Evolutionary conservation across 2,329 filamentous ascomycete genomes (phyloP), one percentile per base, ranked within the genome.

Genomic region (Daldinia eschscholtzii): DNA sequence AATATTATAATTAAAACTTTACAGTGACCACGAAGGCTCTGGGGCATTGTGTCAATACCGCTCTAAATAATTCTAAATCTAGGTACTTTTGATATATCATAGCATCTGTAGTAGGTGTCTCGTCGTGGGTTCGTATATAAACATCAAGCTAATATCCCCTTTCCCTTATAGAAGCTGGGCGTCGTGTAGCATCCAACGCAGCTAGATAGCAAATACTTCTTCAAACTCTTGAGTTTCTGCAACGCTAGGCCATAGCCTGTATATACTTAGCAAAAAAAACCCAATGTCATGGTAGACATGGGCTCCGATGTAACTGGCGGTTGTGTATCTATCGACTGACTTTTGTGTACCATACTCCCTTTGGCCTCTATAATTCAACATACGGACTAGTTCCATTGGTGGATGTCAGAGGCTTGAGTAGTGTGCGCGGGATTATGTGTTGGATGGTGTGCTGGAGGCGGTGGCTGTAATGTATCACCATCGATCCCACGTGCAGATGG

Each of bases 381-480:
- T n/a, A n/a, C 44, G 4, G n/a, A 28, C 15, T 50, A 50, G 26
- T 50, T 50, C 26, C 26, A 50, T 50, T 33, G 26, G 46, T 30
- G 46, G 26, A 23, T 10, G 26, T 50, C 46, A 3, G 46, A n/a
- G 46, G 15, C 46, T 23, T 50, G 26, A 50, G 26, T 28, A 26
- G 2, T 26, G 7, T 26, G 18, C 7, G 20, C 20, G 18, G 42
- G 42, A 48, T 48, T 48, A 10, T 48, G 44, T 9, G 44, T 26
- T 2, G 15, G 46, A 26, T 28, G 20, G 13, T 18, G 26, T 50
- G 46, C n/a, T 1, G 26, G 46, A 30, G 15, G 46, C 4, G 46
- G 46, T 50, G 15, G 26, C 5, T 50, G 46, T n/a, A 50, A 33
- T 50, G n/a, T 50, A 50, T 50, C 46, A 18, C 46, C 46, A n/a